phyloP scores from a whole-genome alignment of 441 rosid species.

The Eutrema salsugineum region DNA sequence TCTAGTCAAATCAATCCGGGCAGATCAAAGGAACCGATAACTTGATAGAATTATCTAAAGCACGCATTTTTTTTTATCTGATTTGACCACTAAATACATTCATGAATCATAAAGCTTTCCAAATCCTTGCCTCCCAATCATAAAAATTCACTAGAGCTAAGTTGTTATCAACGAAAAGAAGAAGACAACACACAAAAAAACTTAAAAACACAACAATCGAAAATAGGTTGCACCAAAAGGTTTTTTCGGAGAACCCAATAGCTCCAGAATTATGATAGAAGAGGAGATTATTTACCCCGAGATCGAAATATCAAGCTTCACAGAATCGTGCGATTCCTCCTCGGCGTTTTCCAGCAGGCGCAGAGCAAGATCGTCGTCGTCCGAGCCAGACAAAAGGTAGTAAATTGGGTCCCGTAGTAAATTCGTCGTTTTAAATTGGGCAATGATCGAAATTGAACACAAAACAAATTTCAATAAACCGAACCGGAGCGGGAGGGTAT shows the following conservation, averaged over 20 bases:
- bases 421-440: not conserved
- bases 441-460: not conserved
- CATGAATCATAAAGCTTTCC: not conserved
- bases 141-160: not conserved
- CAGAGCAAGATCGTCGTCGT: constrained; percentile 3
- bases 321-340: constrained; percentile 1
- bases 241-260: not conserved
- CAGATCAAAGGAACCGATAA: not conserved
- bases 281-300: not conserved
- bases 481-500: not conserved
- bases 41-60: not conserved
- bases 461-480: not conserved
- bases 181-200: not conserved
- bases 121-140: not conserved
- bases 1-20: constrained; percentile 10
- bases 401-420: too few relatives aligned
- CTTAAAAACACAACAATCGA: not conserved
- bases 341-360: not conserved
- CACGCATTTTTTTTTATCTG: not conserved
- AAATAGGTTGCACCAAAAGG: not conserved
- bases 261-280: not conserved
- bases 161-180: not conserved
- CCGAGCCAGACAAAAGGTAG: not conserved
- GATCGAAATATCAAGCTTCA: not conserved
- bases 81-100: not conserved